These are phyloP conservation scores for Phaseolus coccineus DNA, from an alignment of 331 rosid genomes.

Conservation along the genomic window DNA sequence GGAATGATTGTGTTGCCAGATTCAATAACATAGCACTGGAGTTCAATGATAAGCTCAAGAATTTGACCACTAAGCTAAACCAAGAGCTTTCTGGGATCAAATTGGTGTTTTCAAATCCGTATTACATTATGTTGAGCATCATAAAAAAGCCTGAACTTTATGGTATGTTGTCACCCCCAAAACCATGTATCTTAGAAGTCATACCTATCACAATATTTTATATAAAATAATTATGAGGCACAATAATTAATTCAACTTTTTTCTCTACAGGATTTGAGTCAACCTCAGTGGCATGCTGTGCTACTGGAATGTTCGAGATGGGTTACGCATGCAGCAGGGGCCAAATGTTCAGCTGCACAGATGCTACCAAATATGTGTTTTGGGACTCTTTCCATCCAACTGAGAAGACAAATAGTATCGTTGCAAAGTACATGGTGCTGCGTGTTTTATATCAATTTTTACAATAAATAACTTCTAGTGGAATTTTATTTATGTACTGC, in stretches of 20 bases:
- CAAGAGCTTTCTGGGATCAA: conserved; percentile 67
- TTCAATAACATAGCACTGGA: conserved; percentile 68
- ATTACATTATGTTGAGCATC: conserved; percentile 55
- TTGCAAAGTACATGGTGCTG: conserved; percentile 60
- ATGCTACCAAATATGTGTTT: conserved; percentile 78
- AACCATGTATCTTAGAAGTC: neutral
- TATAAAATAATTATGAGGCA: neutral
- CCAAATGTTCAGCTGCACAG: conserved; percentile 61
- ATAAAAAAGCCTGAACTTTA: conserved; percentile 57
- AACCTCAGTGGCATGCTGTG: conserved; percentile 72
- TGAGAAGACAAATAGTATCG: conserved; percentile 65
- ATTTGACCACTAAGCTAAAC: conserved; percentile 57
- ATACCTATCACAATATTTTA: neutral
- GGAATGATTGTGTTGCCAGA: conserved; percentile 53
- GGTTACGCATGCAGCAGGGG: conserved; percentile 88
- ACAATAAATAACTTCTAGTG: conserved; percentile 15
- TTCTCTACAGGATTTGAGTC: conserved; percentile 63
- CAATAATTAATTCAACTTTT: neutral
- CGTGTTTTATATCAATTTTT: conserved; percentile 51
- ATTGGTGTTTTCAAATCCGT: conserved; percentile 82
- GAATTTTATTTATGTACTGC: conserved; percentile 31
- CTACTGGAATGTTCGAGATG: conserved; percentile 91
- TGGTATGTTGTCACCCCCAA: conserved; percentile 53
- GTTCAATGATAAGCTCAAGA: conserved; percentile 73
- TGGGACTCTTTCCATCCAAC: conserved; percentile 97